Base-by-base conservation (phyloP, 192 early-diverging fungal genomes). In the Coemansia sp. region DNA sequence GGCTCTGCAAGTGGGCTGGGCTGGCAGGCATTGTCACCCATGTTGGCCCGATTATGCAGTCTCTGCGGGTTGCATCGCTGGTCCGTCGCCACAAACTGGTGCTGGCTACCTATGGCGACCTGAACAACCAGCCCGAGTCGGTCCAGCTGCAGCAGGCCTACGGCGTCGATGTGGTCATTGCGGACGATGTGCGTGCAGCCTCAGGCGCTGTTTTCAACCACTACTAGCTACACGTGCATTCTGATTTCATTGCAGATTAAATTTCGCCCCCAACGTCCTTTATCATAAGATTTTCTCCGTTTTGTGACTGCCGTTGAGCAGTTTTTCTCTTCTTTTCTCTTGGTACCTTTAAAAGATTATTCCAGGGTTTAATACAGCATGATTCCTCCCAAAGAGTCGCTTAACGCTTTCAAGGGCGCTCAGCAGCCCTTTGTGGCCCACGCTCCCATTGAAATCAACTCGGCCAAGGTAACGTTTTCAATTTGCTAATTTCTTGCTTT, bases 141-240 rank as follows among this genome's bases (percentile, higher is more conserved):
- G 88, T 83, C 6, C 82, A 73, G 55, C 61, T 86, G 50, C 93
- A 95, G 79, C 75, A 82, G 56, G 62, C 68, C n/a, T 86, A 83
- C 65, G 91, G 88, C 35, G 90, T 95, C 5, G 91, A 95, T 71
- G 87, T 88, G 10, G 87, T 95, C 5, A 95, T 95, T 68, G 87
- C 88, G 23, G 83, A 89, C 60, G 81, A 81, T 23, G 82, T 86
- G 21, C 62, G 80, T 35, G 76, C 80, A 26, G 81, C 85, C 8
- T 21, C 46, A 19, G 3, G 36, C 15, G 16, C 26, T 19, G 3
- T 30, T 14, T 15, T 5, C 20, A 44, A 13, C 47, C 47, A 57
- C 35, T 20, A 8, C 3, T 50, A 10, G 13, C 30, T 6, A 6
- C 49, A 49, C 47, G 47, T 49, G 47, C 28, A 5, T 4, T 18